A percentile compares a stretch with the other conserved stretches of the same genome.
phyloP scores from a whole-genome alignment of 2,329 filamentous ascomycete species.

The Ophiostoma sp. region DNA sequence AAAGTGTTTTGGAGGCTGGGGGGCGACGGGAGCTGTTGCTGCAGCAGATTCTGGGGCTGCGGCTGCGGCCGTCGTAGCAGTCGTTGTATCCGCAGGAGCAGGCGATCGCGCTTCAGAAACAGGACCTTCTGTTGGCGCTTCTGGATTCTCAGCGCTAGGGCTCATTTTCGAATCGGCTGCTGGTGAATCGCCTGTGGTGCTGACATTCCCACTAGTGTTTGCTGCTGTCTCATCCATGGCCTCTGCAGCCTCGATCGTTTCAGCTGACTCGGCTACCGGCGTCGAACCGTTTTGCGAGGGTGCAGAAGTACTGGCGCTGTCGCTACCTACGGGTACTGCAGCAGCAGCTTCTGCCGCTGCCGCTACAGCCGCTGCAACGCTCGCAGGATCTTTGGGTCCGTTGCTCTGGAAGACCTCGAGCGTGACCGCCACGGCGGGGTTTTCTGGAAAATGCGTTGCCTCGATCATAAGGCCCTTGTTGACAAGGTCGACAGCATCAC shows the following conservation, averaged over 20 bases:
- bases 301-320: not conserved
- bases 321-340: not conserved
- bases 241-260: not conserved
- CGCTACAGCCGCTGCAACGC: constrained; percentile 22
- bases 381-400: constrained; percentile 30
- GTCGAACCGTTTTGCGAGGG: constrained; percentile 3
- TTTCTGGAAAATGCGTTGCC: constrained; percentile 52
- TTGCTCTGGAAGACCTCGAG: constrained; percentile 42
- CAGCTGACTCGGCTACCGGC: not conserved
- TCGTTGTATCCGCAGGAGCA: not conserved
- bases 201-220: not conserved
- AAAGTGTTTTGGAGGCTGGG: constrained; percentile 27
- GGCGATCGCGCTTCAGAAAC: not conserved
- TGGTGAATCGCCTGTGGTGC: not conserved
- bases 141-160: not conserved
- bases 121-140: not conserved
- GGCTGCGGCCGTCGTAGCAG: not conserved
- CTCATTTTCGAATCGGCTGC: not conserved
- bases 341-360: constrained; percentile 16
- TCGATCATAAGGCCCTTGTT: constrained; percentile 49
- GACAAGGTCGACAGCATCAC: constrained; percentile 45
- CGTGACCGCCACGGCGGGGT: constrained; percentile 35
- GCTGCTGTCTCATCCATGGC: not conserved
- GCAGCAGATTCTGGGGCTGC: not conserved
- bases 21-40: constrained; percentile 33